Evolutionary conservation across 805 yeast species (phyloP).

Genomic region (Kazachstania taianensis): DNA sequence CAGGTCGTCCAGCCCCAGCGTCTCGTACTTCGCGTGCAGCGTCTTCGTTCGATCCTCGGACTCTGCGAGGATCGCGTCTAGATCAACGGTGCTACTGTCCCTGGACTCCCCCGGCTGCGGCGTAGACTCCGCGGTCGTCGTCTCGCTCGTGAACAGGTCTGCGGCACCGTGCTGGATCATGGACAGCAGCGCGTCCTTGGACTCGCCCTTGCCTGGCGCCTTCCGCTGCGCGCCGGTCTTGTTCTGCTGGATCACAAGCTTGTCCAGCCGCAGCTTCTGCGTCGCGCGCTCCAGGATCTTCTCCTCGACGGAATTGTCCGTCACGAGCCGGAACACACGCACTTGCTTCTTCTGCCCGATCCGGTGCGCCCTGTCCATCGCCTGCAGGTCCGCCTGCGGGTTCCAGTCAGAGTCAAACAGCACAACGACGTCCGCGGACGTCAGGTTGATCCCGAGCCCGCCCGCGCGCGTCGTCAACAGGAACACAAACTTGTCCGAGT

Average conservation of each 20-base stretch:
- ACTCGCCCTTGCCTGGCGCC: conserved; percentile 27
- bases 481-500: conserved; percentile 60
- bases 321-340: conserved; percentile 63
- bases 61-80: conserved; percentile 48
- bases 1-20: conserved; percentile 64
- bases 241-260: conserved; percentile 75
- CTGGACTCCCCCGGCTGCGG: conserved; percentile 23
- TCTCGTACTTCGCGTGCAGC: conserved; percentile 51
- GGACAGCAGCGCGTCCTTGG: conserved; percentile 63
- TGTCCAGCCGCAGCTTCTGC: conserved; percentile 68
- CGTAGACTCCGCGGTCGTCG: conserved; percentile 14
- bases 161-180: conserved; percentile 83
- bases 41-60: conserved; percentile 58
- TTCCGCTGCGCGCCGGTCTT: conserved; percentile 28
- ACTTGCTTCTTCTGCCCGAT: conserved; percentile 83
- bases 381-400: conserved; percentile 82
- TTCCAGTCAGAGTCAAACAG: conserved; percentile 80
- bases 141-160: conserved; percentile 36
- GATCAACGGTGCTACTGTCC: conserved; percentile 36
- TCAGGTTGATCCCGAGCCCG: conserved; percentile 77
- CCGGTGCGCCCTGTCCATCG: conserved; percentile 85
- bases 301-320: conserved; percentile 78
- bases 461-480: conserved; percentile 80
- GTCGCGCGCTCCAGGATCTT: conserved; percentile 75
- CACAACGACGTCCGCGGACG: conserved; percentile 71